phyloP scores from a whole-genome alignment of 1,139 yeast species.

The Debaryomyces sp. region DNA sequence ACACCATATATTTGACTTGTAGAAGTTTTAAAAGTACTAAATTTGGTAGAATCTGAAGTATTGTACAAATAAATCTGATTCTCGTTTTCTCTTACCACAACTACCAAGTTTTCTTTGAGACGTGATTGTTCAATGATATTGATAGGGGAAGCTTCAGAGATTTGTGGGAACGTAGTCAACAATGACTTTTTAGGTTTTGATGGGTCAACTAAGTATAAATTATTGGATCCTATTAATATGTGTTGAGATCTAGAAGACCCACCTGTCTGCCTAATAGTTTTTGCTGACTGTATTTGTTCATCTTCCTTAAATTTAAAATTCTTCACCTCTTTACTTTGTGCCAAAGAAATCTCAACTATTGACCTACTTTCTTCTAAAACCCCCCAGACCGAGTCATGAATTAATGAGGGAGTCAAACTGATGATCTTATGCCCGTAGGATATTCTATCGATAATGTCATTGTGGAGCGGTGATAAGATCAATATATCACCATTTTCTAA shows the following conservation, averaged over 20 bases:
- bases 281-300: constrained; percentile 11
- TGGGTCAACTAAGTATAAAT: constrained; percentile 16
- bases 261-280: constrained; percentile 13
- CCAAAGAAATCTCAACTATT: constrained; percentile 20
- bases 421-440: constrained; percentile 24
- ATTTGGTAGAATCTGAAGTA: constrained; percentile 8
- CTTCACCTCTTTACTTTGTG: constrained; percentile 19
- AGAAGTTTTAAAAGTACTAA: constrained; percentile 8
- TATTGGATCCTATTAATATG: constrained; percentile 14
- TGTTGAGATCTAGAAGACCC: constrained; percentile 13
- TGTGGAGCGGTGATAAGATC: constrained; percentile 43
- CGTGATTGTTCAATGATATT: constrained; percentile 11
- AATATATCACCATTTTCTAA: constrained; percentile 41
- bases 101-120: constrained; percentile 9
- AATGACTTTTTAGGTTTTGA: constrained; percentile 16
- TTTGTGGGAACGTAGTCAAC: constrained; percentile 8
- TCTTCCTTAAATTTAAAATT: constrained; percentile 17
- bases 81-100: constrained; percentile 10
- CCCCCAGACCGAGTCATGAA: constrained; percentile 22
- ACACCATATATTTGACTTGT: constrained; percentile 9
- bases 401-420: constrained; percentile 19
- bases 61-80: constrained; percentile 10
- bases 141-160: background rate
- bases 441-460: constrained; percentile 37
- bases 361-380: constrained; percentile 14